Conservation (phyloP, 179 eudicot species). For the Gypsophila paniculata region DNA sequence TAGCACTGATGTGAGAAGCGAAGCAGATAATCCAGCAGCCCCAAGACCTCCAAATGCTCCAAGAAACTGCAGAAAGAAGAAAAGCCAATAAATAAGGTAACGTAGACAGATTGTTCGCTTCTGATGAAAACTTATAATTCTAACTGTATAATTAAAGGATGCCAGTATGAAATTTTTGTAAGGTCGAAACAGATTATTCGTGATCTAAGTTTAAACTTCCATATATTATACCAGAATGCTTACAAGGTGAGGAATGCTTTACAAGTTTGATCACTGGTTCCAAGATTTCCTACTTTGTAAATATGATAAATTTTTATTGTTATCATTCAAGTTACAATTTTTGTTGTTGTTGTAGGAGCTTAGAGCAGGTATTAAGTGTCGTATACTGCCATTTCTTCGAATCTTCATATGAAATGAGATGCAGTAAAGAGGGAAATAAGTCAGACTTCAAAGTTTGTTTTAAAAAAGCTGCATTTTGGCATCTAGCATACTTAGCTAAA, state of each 20-base stretch:
- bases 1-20: constrained; percentile 89
- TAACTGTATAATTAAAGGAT: neutral
- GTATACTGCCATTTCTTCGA: neutral
- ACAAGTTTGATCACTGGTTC: neutral
- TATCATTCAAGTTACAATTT: neutral
- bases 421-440: neutral
- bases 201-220: neutral
- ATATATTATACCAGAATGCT: neutral
- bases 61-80: constrained; percentile 50
- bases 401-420: neutral
- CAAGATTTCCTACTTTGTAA: neutral
- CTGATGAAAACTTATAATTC: too few relatives aligned
- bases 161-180: neutral
- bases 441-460: neutral
- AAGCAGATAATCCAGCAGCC: constrained; percentile 92
- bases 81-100: neutral
- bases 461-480: neutral
- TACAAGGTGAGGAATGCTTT: too few relatives aligned
- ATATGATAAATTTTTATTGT: too few relatives aligned
- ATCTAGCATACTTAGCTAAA: neutral
- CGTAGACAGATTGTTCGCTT: neutral
- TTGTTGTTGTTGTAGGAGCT: neutral
- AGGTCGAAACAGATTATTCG: neutral
- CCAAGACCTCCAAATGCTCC: constrained; percentile 93
- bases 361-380: neutral